Conservation (phyloP, 2,329 filamentous ascomycete genomes). For the Plenodomus lindquistii region DNA sequence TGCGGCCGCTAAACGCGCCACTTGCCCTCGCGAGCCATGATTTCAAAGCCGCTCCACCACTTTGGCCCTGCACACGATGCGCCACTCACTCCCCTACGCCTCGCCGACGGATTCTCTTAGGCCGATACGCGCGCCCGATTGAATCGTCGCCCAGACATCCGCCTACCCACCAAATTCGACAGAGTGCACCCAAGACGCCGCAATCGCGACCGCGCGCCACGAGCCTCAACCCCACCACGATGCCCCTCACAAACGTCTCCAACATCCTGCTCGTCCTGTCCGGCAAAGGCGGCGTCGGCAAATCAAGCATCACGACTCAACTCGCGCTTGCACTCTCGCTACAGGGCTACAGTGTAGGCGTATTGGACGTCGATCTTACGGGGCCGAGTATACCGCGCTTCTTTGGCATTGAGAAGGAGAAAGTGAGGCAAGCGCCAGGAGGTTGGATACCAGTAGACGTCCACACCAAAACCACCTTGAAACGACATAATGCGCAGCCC, state of each 20-base stretch:
- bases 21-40: constrained; percentile 25
- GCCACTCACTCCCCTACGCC: constrained; percentile 1
- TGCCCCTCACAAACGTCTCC: constrained; percentile 72
- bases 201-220: not conserved
- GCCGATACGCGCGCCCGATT: constrained; percentile 21
- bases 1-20: constrained; percentile 29
- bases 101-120: not conserved
- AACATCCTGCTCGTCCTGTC: constrained; percentile 85
- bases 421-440: constrained; percentile 86
- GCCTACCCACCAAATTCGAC: not conserved
- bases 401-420: constrained; percentile 84
- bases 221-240: constrained; percentile 41
- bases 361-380: constrained; percentile 94
- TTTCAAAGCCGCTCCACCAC: constrained; percentile 37
- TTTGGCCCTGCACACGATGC: constrained; percentile 23
- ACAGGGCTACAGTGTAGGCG: constrained; percentile 85
- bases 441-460: constrained; percentile 92
- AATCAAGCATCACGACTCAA: constrained; percentile 97
- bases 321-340: constrained; percentile 87
- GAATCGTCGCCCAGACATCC: constrained; percentile 6
- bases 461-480: constrained; percentile 59
- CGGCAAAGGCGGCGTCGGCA: constrained; percentile 96
- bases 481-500: constrained; percentile 7
- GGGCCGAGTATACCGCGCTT: constrained; percentile 95
- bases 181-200: not conserved